Evolutionary conservation across 495 filamentous ascomycete genomes (phyloP), one percentile per base, ranked within the genome.

Genomic region (Podospora didyma): DNA sequence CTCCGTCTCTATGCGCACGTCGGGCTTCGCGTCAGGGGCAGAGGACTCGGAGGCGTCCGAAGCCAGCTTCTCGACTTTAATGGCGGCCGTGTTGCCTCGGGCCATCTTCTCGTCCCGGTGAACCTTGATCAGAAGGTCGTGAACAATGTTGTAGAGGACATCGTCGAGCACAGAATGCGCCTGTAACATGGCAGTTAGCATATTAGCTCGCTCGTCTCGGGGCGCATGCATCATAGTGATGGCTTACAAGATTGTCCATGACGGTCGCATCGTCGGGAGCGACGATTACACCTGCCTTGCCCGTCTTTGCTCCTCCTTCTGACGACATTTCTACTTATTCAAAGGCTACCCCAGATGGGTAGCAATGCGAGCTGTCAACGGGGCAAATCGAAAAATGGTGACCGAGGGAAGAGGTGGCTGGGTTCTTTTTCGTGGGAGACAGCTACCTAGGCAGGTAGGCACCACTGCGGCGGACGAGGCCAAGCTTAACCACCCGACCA

Each of bases 71-170:
- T 87, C 78, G 60, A 87, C 84, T 48, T 83, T 69, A 37, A 88
- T 84, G 46, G 89, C 88, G 14, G 89, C 89, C 39, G 89, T 88
- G 44, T 79, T 76, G 67, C 85, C 87, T 53, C 88, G 85, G 41
- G 84, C 81, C 51, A 84, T 80, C 68, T 89, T 89, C 69, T 90
- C 86, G 62, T 89, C 83, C 41, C 86, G 85, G 67, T 90, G 87
- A 26, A 82, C 83, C 61, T 88, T 84, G 57, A 87, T 76, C 52
- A 89, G 73, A 47, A 88, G 73, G 51, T 89, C 86, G 62, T 87
- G 84, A 37, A 90, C 79, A 57, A 89, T 84, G 64, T 89, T 89
- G 71, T 88, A 85, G 59, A 89, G 74, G 17, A 86, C 72, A 62
- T 87, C 85, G 57, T 90, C 85, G 48, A 89, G 69, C 23, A 89